Evolutionary conservation across 768 basidiomycete genomes (phyloP).

Genomic region (Trametes cinnabarina): DNA sequence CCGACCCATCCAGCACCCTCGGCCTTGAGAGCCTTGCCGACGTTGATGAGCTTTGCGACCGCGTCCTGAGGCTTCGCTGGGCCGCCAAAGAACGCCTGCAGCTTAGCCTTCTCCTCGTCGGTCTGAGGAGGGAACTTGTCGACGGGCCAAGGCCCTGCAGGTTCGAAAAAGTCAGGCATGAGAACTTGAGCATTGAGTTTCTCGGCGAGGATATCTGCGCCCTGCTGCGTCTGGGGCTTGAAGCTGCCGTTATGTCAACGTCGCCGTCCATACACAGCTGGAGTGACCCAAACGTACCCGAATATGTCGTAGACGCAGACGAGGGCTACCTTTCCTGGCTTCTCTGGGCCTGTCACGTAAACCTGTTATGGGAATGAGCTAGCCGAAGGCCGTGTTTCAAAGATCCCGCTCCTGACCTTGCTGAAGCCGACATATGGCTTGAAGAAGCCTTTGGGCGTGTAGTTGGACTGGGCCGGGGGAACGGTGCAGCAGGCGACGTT

Average conservation of each 20-base stretch:
- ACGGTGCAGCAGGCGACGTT: slow-evolving; percentile 51
- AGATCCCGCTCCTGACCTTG: slow-evolving; percentile 26
- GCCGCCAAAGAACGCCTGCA: slow-evolving; percentile 59
- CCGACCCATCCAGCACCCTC: slow-evolving; percentile 46
- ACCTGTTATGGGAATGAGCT: slow-evolving; percentile 28
- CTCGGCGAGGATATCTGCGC: slow-evolving; percentile 59
- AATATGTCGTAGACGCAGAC: slow-evolving; percentile 66
- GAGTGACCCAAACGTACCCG: slow-evolving; percentile 36
- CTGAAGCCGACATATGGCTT: slow-evolving; percentile 48
- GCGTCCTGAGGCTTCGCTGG: slow-evolving; percentile 43
- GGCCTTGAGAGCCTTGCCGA: slow-evolving; percentile 42
- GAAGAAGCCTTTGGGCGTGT: slow-evolving; percentile 49
- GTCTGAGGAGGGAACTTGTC: slow-evolving; percentile 54
- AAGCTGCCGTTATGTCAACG: slow-evolving; percentile 32
- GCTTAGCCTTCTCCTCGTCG: slow-evolving; percentile 47
- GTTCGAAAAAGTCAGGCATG: slow-evolving; percentile 69
- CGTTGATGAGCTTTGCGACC: slow-evolving; percentile 40
- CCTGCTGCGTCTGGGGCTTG: slow-evolving; percentile 65
- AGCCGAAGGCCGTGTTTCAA: background rate
- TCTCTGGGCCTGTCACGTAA: slow-evolving; percentile 49
- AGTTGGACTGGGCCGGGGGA: slow-evolving; percentile 52
- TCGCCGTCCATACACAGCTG: background rate
- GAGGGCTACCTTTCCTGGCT: slow-evolving; percentile 46
- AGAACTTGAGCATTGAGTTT: slow-evolving; percentile 52
- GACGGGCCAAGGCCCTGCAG: slow-evolving; percentile 45